Base-by-base conservation (phyloP, 768 basidiomycete genomes). In the Amanita jacksonii region DNA sequence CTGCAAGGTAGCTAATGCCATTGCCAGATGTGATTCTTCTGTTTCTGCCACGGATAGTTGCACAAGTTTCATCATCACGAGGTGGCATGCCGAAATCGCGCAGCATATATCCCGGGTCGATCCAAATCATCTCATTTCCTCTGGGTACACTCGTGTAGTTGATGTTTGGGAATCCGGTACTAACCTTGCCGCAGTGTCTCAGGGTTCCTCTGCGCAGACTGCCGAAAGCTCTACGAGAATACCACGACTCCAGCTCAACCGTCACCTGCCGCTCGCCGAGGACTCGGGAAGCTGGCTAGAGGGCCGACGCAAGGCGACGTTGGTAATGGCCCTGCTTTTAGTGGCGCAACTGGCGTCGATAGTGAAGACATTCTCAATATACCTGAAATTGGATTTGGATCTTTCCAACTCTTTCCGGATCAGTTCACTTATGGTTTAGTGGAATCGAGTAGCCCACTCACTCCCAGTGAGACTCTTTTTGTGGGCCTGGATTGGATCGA, bases 331-430 rank as follows among this genome's bases (percentile, higher is more conserved):
- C 53, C 80, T 19, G 63, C 65, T 20, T 78, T 74, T 46, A 74
- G 83, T 54, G 81, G 82, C 1, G 67, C 76, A n/a, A 63, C 64
- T 27, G 80, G 80, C 25, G 77, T 83, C 15, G 81, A 85, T 54
- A 75, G 72, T 45, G 73, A 79, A 51, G 81, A 83, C 48, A 77
- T 84, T 40, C 48, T 68, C 43, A 73, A 59, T 49, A 77, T 78
- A 45, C 74, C 75, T 0, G 30, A 70, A 8, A 74, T 84, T 48
- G 72, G 69, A 5, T 81, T 79, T 51, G 62, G 68, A 25, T 66
- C 75, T 13, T 80, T 80, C 67, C 77, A 74, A 46, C 50, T 81
- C 19, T 82, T 83, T 69, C 81, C 82, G 15, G 79, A 85, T 53
- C 82, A 84, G 56, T 68, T 74, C 48, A 55, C 59, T 28, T 82